Base-by-base conservation (phyloP, 495 filamentous ascomycete species). In the Aspergillus ostianus region DNA sequence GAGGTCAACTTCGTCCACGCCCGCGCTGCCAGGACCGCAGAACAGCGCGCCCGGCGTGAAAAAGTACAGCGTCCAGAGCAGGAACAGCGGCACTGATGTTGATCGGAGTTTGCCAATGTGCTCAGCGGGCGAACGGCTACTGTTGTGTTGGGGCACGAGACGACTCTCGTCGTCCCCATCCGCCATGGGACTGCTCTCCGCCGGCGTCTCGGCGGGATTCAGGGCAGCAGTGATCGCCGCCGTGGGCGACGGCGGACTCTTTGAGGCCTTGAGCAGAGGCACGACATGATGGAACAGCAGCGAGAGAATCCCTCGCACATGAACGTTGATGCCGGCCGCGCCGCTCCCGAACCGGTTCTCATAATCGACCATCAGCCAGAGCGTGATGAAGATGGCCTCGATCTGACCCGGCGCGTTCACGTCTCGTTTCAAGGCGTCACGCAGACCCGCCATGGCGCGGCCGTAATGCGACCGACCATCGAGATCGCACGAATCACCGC, bases 281-380 rank as follows among this genome's bases (percentile, higher is more conserved):
- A 73, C 68, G 48, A 74, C 64, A 49, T 74, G 66, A 20, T 74
- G 66, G 45, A 63, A 60, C 15, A 74, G 62, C 17, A 74, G 56
- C 15, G 54, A 69, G 47, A 70, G 60, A 32, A 74, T 69, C 0
- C 72, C 70, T 2, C 64, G 59, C 26, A 74, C 71, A 47, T 73
- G 72, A 7, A 74, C 67, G 50, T 71, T 71, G 21, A 73, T 74
- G 0, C 68, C 72, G 10, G 70, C 21, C 4, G 58, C 63, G 18
- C 70, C 72, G 12, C 64, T 69, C 27, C 72, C 70, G 51, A 74
- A 74, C 18, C 72, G 63, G 47, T 73, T 68, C 49, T 74, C 72
- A 21, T 74, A 74, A 52, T 73, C 72, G 17, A 74, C 67, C 70
- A 74, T 70, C 49, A 73, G 50, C 70, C 70, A 74, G 13, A 74